Evolutionary conservation across 495 filamentous ascomycete genomes (phyloP), one percentile per base, ranked within the genome.

Genomic region (Daldinia vernicosa): DNA sequence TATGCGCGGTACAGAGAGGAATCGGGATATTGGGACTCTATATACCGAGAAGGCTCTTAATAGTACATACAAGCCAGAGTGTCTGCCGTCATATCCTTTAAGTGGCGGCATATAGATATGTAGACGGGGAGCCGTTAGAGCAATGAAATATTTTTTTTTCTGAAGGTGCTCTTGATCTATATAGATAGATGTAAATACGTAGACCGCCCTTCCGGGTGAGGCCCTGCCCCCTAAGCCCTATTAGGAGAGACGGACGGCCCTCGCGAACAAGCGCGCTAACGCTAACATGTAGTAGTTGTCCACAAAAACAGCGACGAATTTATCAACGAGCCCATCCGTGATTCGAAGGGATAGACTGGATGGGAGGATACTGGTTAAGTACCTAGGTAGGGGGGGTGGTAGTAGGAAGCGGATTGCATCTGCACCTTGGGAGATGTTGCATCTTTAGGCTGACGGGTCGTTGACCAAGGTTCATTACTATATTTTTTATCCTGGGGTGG

Each of bases 291-390:
- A 70, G 59, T 66, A 75, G 54, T 45, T 57, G 28, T 14, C 35
- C 43, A 74, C 76, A 83, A 83, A 81, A 81, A 75, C 80, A 74
- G 78, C 81, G 78, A 74, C 59, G 68, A 74, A 80, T 78, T 79
- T 62, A 53, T 73, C 56, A 47, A 43, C 15, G 24, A 47, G 65
- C 39, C 30, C 28, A 60, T 70, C 62, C 59, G 69, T 80, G 80
- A 76, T 62, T 75, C 70, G 70, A 67, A 55, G 47, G 45, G 63
- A 63, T 27, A 67, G 51, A 72, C 56, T 43, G 74, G 73, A 52
- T 57, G 40, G 47, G 22, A 35, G 37, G 15, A 28, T 30, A 56
- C 37, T 57, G 54, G 17, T 12, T 40, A n/a, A 22, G 24, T 27
- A 58, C 15, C 61, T 39, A 67, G 54, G 71, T 52, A 72, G 55